Percentiles rank a stretch among this genome's conserved stretches.
Evolutionary conservation across 2,329 filamentous ascomycete genomes (phyloP).

Genomic region (Eutypa lata): DNA sequence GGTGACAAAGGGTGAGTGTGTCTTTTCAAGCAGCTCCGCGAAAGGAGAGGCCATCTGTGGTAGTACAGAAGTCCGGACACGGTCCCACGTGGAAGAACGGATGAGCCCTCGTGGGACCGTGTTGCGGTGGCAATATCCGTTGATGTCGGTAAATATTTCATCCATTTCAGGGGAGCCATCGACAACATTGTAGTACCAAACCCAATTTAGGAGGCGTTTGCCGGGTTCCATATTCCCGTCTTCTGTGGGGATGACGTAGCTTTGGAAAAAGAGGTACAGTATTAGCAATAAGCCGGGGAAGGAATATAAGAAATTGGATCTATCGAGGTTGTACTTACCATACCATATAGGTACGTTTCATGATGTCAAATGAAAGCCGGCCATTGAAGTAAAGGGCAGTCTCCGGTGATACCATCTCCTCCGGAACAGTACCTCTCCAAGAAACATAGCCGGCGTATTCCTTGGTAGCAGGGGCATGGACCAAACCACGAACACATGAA

Average conservation of each 20-base stretch:
- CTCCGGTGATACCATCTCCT: conserved; percentile 14
- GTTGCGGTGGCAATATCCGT: conserved; percentile 35
- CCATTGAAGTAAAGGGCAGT: conserved; percentile 16
- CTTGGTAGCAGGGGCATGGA: conserved; percentile 12
- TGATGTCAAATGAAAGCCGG: conserved; percentile 6
- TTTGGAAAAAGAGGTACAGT: no score
- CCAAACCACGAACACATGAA: conserved; percentile 24
- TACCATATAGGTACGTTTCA: conserved; percentile 18
- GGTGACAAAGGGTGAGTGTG: conserved; percentile 41
- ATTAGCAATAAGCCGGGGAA: background rate
- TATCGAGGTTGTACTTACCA: conserved; percentile 14
- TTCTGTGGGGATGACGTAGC: conserved; percentile 42
- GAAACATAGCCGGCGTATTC: conserved; percentile 26
- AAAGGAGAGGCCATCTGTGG: conserved; percentile 34
- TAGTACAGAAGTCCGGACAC: conserved; percentile 10
- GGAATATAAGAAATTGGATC: background rate
- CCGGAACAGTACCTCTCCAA: conserved; percentile 24
- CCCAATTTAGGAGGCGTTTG: conserved; percentile 42
- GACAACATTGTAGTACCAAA: conserved; percentile 43
- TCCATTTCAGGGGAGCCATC: conserved; percentile 35
- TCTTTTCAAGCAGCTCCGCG: conserved; percentile 37
- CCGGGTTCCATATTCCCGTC: conserved; percentile 35
- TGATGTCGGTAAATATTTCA: conserved; percentile 40
- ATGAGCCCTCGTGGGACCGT: conserved; percentile 41
- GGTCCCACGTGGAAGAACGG: conserved; percentile 34